Evolutionary conservation across 768 basidiomycete species (phyloP).

Genomic region (Amanita fuliginea): DNA sequence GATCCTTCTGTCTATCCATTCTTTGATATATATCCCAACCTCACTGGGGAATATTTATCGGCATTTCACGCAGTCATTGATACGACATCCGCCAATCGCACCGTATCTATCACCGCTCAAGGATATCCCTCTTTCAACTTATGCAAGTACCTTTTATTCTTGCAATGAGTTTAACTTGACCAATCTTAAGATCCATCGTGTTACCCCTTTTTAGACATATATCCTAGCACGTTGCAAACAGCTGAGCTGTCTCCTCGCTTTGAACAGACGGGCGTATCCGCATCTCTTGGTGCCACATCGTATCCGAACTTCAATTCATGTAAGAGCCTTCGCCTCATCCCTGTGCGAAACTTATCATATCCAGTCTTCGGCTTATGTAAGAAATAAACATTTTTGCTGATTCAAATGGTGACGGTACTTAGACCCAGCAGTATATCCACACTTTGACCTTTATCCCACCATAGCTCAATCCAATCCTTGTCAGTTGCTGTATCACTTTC

Average conservation of each 20-base stretch:
- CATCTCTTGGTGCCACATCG: not conserved
- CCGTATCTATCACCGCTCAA: constrained; percentile 7
- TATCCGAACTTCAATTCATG: constrained; percentile 19
- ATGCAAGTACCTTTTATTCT: constrained; percentile 12
- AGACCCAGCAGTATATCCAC: constrained; percentile 11
- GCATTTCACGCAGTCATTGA: not conserved
- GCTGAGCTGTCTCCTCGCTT: constrained; percentile 15
- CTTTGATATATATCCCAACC: too few species aligned
- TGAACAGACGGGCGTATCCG: not conserved
- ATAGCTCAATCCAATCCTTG: not conserved
- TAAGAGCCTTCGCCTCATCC: too few species aligned
- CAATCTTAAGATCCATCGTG: constrained; percentile 13
- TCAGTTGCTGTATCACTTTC: not conserved
- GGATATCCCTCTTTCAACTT: constrained; percentile 23
- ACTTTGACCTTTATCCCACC: constrained; percentile 15
- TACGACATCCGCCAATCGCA: not conserved
- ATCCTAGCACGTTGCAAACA: constrained; percentile 20
- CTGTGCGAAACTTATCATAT: constrained; percentile 12
- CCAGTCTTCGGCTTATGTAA: constrained; percentile 27
- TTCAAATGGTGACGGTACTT: not conserved
- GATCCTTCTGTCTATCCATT: too few species aligned
- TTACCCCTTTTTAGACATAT: constrained; percentile 33
- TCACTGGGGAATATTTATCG: not conserved
- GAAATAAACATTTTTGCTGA: not conserved
- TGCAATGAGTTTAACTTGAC: not conserved